These are phyloP conservation scores for Melastoma malabathricum DNA, from an alignment of 345 rosid genomes.

Conservation along the genomic window DNA sequence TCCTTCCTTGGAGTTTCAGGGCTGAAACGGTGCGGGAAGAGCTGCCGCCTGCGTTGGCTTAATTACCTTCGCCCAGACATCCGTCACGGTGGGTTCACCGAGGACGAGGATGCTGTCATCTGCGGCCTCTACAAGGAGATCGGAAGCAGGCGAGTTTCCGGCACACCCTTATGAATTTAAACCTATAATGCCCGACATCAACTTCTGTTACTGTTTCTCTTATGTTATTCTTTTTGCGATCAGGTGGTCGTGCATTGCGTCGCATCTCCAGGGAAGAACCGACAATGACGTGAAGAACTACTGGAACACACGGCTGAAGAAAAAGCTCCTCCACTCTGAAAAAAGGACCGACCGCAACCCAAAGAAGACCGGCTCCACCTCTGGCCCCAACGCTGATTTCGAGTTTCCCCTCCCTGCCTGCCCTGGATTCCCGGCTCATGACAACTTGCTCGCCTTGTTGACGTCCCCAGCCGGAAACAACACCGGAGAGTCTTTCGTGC, in stretches of 20 bases:
- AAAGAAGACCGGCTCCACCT: no score
- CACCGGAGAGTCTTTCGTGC: no score
- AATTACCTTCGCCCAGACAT: conserved; percentile 60
- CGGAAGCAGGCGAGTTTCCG: conserved; percentile 51
- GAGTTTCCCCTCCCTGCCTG: no score
- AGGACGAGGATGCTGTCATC: conserved; percentile 54
- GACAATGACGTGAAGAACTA: conserved; percentile 41
- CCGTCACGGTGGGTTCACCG: conserved; percentile 60
- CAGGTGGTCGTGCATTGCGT: conserved; percentile 40
- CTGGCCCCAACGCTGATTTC: no score
- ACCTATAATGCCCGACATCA: no score
- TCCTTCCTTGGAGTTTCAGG: conserved; percentile 19
- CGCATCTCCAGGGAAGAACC: conserved; percentile 33
- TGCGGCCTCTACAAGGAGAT: conserved; percentile 43
- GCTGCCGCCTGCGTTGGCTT: conserved; percentile 66
- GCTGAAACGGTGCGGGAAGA: conserved; percentile 68
- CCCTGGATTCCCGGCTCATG: no score
- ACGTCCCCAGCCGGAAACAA: no score
- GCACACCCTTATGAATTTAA: no score
- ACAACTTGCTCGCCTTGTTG: no score
- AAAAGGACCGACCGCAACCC: not conserved
- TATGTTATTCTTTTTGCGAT: not conserved
- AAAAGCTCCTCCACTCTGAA: conserved; percentile 8
- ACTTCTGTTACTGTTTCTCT: not conserved
- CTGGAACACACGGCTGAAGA: conserved; percentile 43